Base-by-base conservation (phyloP, 75 land plant species). In the Cupressus sempervirens region DNA sequence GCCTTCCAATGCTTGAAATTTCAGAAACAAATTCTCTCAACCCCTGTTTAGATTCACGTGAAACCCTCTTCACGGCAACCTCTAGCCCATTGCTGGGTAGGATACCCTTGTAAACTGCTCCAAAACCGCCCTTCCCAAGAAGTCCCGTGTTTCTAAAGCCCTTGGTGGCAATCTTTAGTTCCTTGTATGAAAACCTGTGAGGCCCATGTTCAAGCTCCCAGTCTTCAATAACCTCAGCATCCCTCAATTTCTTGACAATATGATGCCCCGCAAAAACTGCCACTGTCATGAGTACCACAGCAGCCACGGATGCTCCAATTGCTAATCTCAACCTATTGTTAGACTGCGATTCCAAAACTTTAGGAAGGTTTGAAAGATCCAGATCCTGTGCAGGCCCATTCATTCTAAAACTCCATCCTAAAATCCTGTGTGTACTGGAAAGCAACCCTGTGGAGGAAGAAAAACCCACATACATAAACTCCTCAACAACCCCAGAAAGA, bases 51-150 rank as follows among this genome's bases (percentile, higher is more conserved):
- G 88, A 88, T 15, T 90, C 90, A n/a, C 77, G 83, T 0, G 91
- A 84, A 68, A 95, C 89, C 34, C 87, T 80, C 84, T 95, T 95
- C 84, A 95, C 92, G 0, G 96, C 97, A 18, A 95, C 86, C 32
- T 75, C 89, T 4, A 67, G 20, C 12, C 90, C 91, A 8, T 87
- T 53, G 14, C 48, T 45, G 29, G 91, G 87, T 45, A 89, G 10
- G 8, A 85, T 56, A 5, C 90, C 90, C 15, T 45, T 80, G 84
- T 89, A 89, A 52, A 89, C 90, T 36, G 53, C 84, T 70, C 92
- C 92, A 83, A 91, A 91, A 18, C 92, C 92, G 7, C 92, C 92
- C 6, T 29, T 9, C 11, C 92, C 92, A 9, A 91, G 70, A 18
- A 91, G 68, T 6, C 82, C 52, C 50, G 54, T 53, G 14, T 90